Evolutionary conservation across 441 rosid species (phyloP), one percentile per base, ranked within the genome.

Genomic region (Eutrema salsugineum): DNA sequence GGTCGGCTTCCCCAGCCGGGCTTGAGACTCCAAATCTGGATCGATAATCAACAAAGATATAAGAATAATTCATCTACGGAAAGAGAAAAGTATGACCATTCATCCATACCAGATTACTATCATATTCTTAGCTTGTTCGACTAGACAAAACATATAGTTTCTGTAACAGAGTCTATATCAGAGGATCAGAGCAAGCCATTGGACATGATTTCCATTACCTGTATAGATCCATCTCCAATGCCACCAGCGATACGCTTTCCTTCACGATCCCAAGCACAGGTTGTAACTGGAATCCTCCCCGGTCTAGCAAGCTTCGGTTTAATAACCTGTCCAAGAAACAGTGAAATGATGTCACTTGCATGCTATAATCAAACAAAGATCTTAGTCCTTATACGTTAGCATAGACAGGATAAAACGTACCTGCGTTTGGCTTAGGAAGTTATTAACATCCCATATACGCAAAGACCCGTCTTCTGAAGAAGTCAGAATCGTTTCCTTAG

Each of bases 1-100:
- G 98, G 99, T 80, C 98, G 84, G 83, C 97, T 95, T 81, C 98
- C 99, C 98, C 99, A 93, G 71, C 98, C 99, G 0, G 96, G 94
- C 84, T 95, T 91, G 61, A 89, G 92, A 78, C 85, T 93, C 99
- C 98, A 95, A 66, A 91, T 70, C 99, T 94, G 80, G 61, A 66
- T 66, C 35, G 50, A 63, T 20, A 54, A 56, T 76, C 10, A 24
- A 35, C 11, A 58, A 43, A 27, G 7, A 5, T 47, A 49, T 38
- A 50, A 66, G 54, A 30, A 30, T 32, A 17, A 15, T 32, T 43
- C 12, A 8, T 48, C 43, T 11, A 6, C 3, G 11, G 0, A 38
- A 10, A 14, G 6, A 14, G 46, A n/a, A 0, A 42, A n/a, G 14
- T 4, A 55, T n/a, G 33, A 38, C 47, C 47, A 39, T 38, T 58